Base-by-base conservation (phyloP, 1,284 basidiomycete genomes). In the Grifola frondosa region DNA sequence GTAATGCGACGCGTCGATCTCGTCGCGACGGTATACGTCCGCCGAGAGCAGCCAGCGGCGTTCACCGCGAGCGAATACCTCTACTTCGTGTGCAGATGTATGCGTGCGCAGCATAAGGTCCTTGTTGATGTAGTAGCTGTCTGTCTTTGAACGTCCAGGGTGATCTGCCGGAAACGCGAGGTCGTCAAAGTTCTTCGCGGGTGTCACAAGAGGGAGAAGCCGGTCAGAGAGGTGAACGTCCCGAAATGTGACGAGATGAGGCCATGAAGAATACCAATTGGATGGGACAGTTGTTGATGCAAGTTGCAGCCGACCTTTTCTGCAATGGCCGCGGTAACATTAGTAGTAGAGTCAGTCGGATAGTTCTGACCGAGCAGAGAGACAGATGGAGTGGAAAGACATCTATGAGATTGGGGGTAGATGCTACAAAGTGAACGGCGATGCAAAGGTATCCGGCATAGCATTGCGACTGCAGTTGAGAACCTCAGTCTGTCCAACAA, bases 11-110 rank as follows among this genome's bases (percentile, higher is more conserved):
- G 82, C 79, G 69, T 99, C 97, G 53, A 99, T 99, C 69, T 99
- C 97, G 78, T 99, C 97, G 53, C 97, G 82, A 31, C 97, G 74
- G 68, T 98, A 99, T 34, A 99, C 97, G 70, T 99, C 97, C n/a
- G 97, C 95, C 1, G 94, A 91, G 37, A 99, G 75, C 24, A 99
- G 74, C 91, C 95, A 99, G 40, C 77, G 75, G 26, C 88, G 80
- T 54, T 87, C 73, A 5, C 91, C 91, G 26, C 73, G 68, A 30
- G 77, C 68, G 66, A 97, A 99, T 6, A 87, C 84, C 52, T 96
- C 92, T 25, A 99, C 90, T 71, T 99, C 96, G 66, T 99, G 97
- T 3, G 97, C 93, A 16, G 90, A 94, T 0, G 97, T 98, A 65
- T 99, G 97, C 0, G 97, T 99, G 32, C 97, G 86, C 37, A 99